phyloP scores from a whole-genome alignment of 2,329 filamentous ascomycete genomes.

The Apiospora koreana region DNA sequence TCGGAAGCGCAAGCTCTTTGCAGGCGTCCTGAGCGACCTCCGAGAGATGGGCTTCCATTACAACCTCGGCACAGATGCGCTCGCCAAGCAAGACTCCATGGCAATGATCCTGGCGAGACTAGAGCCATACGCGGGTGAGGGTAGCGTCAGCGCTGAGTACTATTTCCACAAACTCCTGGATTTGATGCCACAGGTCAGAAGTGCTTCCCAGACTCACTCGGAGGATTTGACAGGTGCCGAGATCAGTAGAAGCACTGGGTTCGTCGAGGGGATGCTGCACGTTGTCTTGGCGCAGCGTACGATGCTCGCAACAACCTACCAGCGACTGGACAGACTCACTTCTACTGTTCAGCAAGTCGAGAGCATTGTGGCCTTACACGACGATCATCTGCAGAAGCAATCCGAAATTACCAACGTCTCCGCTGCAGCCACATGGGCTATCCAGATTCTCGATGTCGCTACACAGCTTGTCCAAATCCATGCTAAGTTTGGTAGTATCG shows the following conservation, averaged over 20 bases:
- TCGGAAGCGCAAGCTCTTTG: constrained; percentile 86
- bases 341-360: constrained; percentile 37
- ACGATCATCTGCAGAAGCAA: constrained; percentile 21
- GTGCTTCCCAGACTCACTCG: constrained; percentile 71
- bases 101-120: constrained; percentile 67
- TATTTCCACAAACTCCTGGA: constrained; percentile 81
- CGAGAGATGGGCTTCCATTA: constrained; percentile 87
- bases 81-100: constrained; percentile 73
- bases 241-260: constrained; percentile 75
- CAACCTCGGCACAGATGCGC: constrained; percentile 73
- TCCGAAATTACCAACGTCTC: constrained; percentile 25
- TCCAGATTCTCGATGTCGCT: constrained; percentile 66
- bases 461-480: constrained; percentile 66
- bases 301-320: constrained; percentile 43
- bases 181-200: constrained; percentile 67
- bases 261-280: constrained; percentile 82
- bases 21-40: constrained; percentile 80
- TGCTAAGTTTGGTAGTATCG: constrained; percentile 58
- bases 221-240: constrained; percentile 84
- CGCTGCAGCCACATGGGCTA: constrained; percentile 58
- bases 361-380: constrained; percentile 30
- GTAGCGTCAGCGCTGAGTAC: constrained; percentile 57
- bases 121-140: constrained; percentile 37
- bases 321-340: constrained; percentile 40
- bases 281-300: constrained; percentile 62